Conservation (phyloP, 1,284 basidiomycete genomes). For the Ganoderma sinense region DNA sequence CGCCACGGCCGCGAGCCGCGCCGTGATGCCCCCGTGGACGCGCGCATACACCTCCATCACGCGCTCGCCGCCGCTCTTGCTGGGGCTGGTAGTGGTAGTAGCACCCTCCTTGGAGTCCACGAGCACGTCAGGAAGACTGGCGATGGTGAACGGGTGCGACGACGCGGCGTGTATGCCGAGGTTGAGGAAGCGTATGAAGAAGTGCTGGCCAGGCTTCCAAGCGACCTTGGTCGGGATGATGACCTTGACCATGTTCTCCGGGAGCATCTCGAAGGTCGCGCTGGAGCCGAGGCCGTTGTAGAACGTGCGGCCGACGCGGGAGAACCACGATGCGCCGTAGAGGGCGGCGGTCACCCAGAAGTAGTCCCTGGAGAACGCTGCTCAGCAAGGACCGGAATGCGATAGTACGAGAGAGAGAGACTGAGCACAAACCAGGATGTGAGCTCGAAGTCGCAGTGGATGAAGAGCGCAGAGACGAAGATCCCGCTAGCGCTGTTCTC, state of each 20-base stretch:
- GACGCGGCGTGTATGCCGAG: conserved; percentile 30
- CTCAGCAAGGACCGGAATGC: neutral
- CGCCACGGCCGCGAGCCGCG: conserved; percentile 33
- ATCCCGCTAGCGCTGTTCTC: conserved; percentile 35
- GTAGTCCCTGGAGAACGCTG: conserved; percentile 39
- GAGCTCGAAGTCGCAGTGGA: conserved; percentile 45
- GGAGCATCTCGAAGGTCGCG: conserved; percentile 41
- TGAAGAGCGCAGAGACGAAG: conserved; percentile 46
- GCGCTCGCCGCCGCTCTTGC: neutral
- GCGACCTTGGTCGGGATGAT: conserved; percentile 39
- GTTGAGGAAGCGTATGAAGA: conserved; percentile 48
- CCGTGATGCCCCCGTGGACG: conserved; percentile 42
- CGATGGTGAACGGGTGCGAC: conserved; percentile 51
- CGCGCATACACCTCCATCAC: conserved; percentile 36
- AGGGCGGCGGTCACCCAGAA: conserved; percentile 46
- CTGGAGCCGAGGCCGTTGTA: conserved; percentile 36
- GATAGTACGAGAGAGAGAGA: neutral
- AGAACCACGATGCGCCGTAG: conserved; percentile 41
- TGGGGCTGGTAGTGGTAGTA: no score
- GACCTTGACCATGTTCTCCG: conserved; percentile 43
- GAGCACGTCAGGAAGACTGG: conserved; percentile 36
- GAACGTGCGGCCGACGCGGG: conserved; percentile 41
- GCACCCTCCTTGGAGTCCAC: neutral
- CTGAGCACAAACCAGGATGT: conserved; percentile 33
- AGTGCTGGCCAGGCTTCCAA: conserved; percentile 52